These are phyloP conservation scores for Ceratorhiza oryzae-sativae DNA, from an alignment of 1,284 basidiomycete genomes.

Conservation along the genomic window DNA sequence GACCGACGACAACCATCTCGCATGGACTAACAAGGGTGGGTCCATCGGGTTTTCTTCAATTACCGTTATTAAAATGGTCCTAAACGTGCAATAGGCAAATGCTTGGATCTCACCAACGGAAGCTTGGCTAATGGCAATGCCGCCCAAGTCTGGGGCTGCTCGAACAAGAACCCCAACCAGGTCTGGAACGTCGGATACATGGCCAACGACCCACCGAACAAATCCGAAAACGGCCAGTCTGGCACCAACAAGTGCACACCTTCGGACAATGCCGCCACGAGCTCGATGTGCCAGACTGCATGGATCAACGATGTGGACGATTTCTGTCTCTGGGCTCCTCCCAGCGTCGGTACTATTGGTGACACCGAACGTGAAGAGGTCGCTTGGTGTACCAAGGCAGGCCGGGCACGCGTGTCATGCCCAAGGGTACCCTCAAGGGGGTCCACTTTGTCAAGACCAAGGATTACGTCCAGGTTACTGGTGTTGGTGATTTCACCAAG, in stretches of 20 bases:
- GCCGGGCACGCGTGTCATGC: conserved; percentile 77
- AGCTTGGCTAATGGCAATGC: conserved; percentile 19
- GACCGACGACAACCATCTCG: conserved; percentile 47
- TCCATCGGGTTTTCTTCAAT: conserved; percentile 50
- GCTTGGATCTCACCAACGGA: conserved; percentile 19
- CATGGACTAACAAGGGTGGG: conserved; percentile 15
- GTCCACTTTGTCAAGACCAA: conserved; percentile 74
- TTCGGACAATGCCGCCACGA: conserved; percentile 56
- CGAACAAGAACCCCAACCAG: conserved; percentile 15
- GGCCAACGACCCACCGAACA: conserved; percentile 53
- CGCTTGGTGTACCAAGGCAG: conserved; percentile 70
- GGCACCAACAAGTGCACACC: conserved; percentile 70
- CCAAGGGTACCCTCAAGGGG: conserved; percentile 71
- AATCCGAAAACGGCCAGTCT: conserved; percentile 65
- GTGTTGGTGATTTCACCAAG: conserved; percentile 55
- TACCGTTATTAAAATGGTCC: conserved; percentile 41
- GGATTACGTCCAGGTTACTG: conserved; percentile 45
- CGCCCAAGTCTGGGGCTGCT: conserved; percentile 46
- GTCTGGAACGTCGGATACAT: conserved; percentile 49
- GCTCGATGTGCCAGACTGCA: conserved; percentile 69
- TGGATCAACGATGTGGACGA: conserved; percentile 70
- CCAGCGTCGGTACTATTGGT: conserved; percentile 56
- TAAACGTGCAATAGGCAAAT: conserved; percentile 10
- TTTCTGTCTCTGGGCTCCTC: conserved; percentile 66
- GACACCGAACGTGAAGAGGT: conserved; percentile 71